A percentile compares a stretch with the other conserved stretches of the same genome.
Evolutionary conservation across 2,329 filamentous ascomycete species (phyloP).

Genomic region (Fusarium sp.): DNA sequence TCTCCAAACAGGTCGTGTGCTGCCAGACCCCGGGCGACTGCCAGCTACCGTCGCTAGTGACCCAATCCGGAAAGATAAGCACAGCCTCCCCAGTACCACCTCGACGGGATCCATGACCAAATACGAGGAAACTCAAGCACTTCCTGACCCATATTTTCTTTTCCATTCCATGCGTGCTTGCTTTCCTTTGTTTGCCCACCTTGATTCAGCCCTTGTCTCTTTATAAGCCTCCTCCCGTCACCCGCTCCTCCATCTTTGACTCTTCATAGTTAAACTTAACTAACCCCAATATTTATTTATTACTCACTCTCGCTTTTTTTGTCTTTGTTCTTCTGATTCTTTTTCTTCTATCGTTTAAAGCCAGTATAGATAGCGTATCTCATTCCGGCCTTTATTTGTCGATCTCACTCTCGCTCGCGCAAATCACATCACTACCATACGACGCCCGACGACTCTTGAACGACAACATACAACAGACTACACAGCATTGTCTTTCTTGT

Average conservation of each 20-base stretch:
- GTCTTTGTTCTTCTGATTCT: background rate
- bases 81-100: slow-evolving; percentile 21
- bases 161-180: slow-evolving; percentile 28
- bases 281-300: background rate
- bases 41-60: background rate
- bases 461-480: slow-evolving; percentile 5
- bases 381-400: slow-evolving; percentile 18
- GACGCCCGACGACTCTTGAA: slow-evolving; percentile 23
- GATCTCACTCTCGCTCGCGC: slow-evolving; percentile 37
- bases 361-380: slow-evolving; percentile 4
- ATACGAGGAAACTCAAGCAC: slow-evolving; percentile 37
- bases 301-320: slow-evolving; percentile 31
- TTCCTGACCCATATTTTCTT: slow-evolving; percentile 31
- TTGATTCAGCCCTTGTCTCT: slow-evolving; percentile 35
- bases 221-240: slow-evolving; percentile 36
- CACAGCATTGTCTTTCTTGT: background rate
- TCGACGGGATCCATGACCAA: slow-evolving; percentile 14
- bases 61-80: slow-evolving; percentile 1
- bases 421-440: slow-evolving; percentile 22
- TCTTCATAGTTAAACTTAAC: slow-evolving; percentile 8
- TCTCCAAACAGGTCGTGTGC: background rate
- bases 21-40: background rate
- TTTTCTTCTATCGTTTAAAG: slow-evolving; percentile 24
- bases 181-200: slow-evolving; percentile 25
- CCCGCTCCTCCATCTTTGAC: slow-evolving; percentile 26